phyloP scores from a whole-genome alignment of 805 yeast genomes.

The Priceomyces fermenticarens region DNA sequence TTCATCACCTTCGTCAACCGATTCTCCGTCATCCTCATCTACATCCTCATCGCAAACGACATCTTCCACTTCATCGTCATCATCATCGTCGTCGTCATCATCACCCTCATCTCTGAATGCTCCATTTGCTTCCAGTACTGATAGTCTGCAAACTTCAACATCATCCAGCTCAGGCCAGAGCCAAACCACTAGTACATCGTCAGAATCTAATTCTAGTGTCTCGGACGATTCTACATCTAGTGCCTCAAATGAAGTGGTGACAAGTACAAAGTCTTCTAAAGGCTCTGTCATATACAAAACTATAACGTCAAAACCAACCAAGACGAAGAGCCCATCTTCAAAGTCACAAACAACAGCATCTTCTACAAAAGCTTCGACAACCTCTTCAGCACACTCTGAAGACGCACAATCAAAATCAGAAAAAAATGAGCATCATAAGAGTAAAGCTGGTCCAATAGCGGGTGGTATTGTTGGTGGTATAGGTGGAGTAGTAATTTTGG shows the following conservation, averaged over 20 bases:
- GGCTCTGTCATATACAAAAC: constrained; percentile 9
- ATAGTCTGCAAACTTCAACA: background rate
- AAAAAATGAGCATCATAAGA: constrained; percentile 7
- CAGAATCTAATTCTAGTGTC: constrained; percentile 12
- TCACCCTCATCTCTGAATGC: constrained; percentile 2
- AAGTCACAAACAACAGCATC: constrained; percentile 5
- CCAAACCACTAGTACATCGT: constrained; percentile 5
- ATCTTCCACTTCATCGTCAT: constrained; percentile 5
- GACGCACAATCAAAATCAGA: background rate
- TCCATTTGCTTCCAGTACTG: too few species aligned
- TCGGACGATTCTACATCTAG: constrained; percentile 6
- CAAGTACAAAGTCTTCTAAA: constrained; percentile 6
- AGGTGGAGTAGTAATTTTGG: constrained; percentile 26
- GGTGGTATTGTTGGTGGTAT: constrained; percentile 48
- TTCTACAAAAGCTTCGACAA: constrained; percentile 4
- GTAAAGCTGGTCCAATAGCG: constrained; percentile 36
- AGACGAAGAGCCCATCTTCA: background rate
- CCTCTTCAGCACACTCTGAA: constrained; percentile 4
- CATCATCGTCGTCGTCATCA: constrained; percentile 2
- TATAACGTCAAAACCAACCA: constrained; percentile 5
- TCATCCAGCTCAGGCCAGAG: background rate
- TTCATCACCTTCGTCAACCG: constrained; percentile 8
- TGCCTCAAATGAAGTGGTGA: constrained; percentile 4
- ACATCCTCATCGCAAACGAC: background rate
- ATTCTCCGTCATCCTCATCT: constrained; percentile 8